Evolutionary conservation across 306 rosid species (phyloP).

Genomic region (Castanopsis chinensis): DNA sequence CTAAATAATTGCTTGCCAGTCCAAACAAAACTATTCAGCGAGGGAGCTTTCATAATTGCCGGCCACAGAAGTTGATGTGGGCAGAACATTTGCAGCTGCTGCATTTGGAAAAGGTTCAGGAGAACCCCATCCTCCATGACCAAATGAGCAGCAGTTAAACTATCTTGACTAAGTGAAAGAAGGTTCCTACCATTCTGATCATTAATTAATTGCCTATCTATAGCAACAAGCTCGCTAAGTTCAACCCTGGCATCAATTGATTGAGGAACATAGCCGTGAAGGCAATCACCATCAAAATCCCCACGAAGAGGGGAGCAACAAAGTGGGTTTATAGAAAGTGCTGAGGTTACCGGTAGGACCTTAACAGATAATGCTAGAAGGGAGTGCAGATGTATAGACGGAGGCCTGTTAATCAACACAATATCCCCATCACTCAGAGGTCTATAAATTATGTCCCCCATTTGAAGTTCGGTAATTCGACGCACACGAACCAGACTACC

Average conservation of each 20-base stretch:
- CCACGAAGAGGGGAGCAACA: conserved; percentile 96
- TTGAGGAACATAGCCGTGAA: conserved; percentile 92
- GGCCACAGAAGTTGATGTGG: conserved; percentile 37
- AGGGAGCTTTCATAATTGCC: conserved; percentile 60
- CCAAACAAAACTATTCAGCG: conserved; percentile 49
- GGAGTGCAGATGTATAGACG: conserved; percentile 95
- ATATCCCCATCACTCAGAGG: conserved; percentile 74
- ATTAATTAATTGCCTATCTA: conserved; percentile 74
- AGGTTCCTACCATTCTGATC: conserved; percentile 88
- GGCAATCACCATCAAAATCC: conserved; percentile 98
- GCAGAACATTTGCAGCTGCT: conserved; percentile 77
- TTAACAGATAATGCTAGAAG: conserved; percentile 64
- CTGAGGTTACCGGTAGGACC: conserved; percentile 71
- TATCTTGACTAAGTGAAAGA: conserved; percentile 86
- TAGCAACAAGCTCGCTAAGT: conserved; percentile 76
- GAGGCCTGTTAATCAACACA: conserved; percentile 88
- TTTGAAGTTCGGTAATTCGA: conserved; percentile 44
- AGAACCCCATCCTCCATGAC: conserved; percentile 57
- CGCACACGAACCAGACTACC: conserved; percentile 40
- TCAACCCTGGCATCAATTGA: conserved; percentile 74
- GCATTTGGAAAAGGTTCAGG: conserved; percentile 63
- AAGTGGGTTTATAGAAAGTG: conserved; percentile 73
- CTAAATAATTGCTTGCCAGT: conserved; percentile 84
- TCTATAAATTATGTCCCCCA: conserved; percentile 73
- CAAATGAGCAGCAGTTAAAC: conserved; percentile 82